These are phyloP conservation scores for Diaporthe capsici DNA, from an alignment of 2,329 filamentous ascomycete species.

Conservation along the genomic window DNA sequence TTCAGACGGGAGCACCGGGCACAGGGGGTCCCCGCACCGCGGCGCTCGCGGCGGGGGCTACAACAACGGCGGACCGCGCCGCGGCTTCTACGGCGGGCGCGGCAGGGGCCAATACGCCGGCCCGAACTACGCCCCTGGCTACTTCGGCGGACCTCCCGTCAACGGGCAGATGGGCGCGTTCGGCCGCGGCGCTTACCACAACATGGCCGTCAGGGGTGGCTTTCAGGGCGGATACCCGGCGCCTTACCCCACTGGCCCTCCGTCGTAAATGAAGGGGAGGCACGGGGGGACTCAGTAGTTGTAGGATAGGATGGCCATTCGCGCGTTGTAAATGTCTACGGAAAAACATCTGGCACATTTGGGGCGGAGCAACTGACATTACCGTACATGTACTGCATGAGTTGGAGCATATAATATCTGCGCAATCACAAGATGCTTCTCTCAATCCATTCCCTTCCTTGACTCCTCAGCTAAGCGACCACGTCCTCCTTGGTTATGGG, in stretches of 20 bases:
- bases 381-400: not conserved
- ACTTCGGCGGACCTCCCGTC: slow-evolving; percentile 15
- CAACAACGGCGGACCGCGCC: slow-evolving; percentile 22
- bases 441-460: not conserved
- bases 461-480: not conserved
- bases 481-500: fast-evolving
- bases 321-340: not conserved
- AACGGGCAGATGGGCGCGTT: slow-evolving; percentile 19
- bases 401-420: not conserved
- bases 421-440: not conserved
- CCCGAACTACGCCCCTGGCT: slow-evolving; percentile 6
- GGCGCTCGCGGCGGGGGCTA: slow-evolving; percentile 25
- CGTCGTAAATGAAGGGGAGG: not conserved
- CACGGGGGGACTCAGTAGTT: no score
- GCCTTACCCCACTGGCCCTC: slow-evolving; percentile 31
- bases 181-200: slow-evolving; percentile 24
- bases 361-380: not conserved
- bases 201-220: slow-evolving; percentile 1
- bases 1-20: not conserved
- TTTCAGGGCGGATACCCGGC: slow-evolving; percentile 14
- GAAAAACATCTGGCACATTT: not conserved
- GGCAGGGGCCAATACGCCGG: slow-evolving; percentile 32
- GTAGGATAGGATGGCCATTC: not conserved
- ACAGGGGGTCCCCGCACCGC: slow-evolving; percentile 23
- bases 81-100: slow-evolving; percentile 28